Conservation (phyloP, 768 basidiomycete species). For the Mycena belliarum region DNA sequence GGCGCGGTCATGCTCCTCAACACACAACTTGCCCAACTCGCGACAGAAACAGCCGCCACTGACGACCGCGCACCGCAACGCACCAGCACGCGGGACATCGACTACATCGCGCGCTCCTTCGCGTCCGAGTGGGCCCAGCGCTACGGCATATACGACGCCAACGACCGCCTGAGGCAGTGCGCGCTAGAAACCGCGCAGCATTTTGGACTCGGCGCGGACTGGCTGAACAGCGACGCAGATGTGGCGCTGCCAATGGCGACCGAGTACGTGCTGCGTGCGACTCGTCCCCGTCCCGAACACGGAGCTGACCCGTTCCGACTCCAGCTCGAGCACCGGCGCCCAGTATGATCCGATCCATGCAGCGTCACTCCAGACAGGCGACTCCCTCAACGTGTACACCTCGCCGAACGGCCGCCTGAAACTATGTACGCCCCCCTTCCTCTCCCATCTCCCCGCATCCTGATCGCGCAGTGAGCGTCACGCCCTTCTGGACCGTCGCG, state of each 20-base stretch:
- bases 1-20: conserved; percentile 78
- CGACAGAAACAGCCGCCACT: conserved; percentile 17
- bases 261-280: conserved; percentile 56
- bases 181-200: conserved; percentile 53
- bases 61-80: conserved; percentile 38
- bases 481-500: conserved; percentile 72
- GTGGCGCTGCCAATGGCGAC: conserved; percentile 66
- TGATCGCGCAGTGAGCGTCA: conserved; percentile 48
- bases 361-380: conserved; percentile 51
- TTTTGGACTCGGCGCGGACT: conserved; percentile 59
- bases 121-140: conserved; percentile 48
- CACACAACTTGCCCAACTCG: conserved; percentile 25
- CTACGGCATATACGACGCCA: conserved; percentile 52
- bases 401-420: conserved; percentile 51
- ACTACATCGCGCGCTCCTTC: conserved; percentile 66
- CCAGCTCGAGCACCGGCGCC: conserved; percentile 25
- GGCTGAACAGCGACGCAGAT: conserved; percentile 80
- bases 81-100: conserved; percentile 63
- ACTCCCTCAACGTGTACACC: conserved; percentile 61
- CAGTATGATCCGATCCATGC: conserved; percentile 62
- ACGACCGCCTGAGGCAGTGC: conserved; percentile 54
- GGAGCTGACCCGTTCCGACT: conserved; percentile 1
- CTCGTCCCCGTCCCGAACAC: not conserved
- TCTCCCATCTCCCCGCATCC: not conserved
- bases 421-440: conserved; percentile 6